A percentile compares a stretch with the other conserved stretches of the same genome.
Conservation (phyloP, 2,329 filamentous ascomycete genomes). For the Ceratocystis colombiana region DNA sequence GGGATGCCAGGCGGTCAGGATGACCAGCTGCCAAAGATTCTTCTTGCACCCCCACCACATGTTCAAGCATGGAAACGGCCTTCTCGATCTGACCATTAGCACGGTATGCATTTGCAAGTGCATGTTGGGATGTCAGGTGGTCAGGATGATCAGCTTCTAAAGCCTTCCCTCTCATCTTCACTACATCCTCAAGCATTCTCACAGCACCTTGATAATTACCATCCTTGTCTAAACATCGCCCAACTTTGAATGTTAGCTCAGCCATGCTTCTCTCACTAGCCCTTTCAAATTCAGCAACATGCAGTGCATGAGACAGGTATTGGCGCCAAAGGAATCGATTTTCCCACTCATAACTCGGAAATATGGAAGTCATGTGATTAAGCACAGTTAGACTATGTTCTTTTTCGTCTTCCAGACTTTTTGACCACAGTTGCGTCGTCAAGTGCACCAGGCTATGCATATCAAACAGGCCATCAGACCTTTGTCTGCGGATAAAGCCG, state of each 20-base stretch:
- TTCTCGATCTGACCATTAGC: too few species aligned
- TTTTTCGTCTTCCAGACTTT: neutral
- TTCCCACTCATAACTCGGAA: neutral
- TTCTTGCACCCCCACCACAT: too few species aligned
- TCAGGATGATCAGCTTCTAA: too few species aligned
- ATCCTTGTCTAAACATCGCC: neutral
- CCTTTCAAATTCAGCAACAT: neutral
- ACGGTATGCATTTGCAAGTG: too few species aligned
- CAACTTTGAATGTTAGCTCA: neutral
- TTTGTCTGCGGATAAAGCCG: neutral
- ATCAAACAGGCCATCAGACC: neutral
- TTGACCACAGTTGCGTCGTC: neutral
- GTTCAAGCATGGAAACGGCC: too few species aligned
- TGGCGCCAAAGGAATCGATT: neutral
- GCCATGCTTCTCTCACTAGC: neutral
- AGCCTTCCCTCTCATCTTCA: rapidly evolving
- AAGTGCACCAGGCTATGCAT: neutral
- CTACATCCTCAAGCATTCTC: too few species aligned
- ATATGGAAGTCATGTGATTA: neutral
- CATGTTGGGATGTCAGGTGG: rapidly evolving
- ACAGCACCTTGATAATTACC: too few species aligned
- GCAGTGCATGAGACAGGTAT: neutral
- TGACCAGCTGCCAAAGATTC: too few species aligned
- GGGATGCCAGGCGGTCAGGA: too few species aligned
- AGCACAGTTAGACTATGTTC: too few species aligned